Conservation (phyloP, 2,329 filamentous ascomycete genomes). For the Dactylellina parvicollis region DNA sequence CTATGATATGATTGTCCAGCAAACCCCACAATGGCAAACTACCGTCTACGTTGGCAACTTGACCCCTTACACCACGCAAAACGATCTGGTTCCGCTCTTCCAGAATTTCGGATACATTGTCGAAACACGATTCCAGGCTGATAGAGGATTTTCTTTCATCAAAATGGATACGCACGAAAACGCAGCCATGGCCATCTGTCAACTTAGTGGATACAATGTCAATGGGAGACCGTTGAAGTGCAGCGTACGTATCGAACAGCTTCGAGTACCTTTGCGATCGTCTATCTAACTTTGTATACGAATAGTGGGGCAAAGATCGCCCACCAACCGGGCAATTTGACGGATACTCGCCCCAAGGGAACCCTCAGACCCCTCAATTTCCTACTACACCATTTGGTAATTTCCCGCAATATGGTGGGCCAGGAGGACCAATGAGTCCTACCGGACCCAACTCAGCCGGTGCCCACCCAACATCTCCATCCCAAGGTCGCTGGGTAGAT, state of each 20-base stretch:
- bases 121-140: conserved; percentile 96
- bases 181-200: conserved; percentile 97
- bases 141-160: conserved; percentile 97
- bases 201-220: conserved; percentile 96
- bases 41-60: conserved; percentile 98
- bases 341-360: conserved; percentile 76
- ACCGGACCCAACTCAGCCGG: conserved; percentile 42
- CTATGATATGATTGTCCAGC: conserved; percentile 94
- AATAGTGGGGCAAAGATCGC: conserved; percentile 99
- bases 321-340: conserved; percentile 84
- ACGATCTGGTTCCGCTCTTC: conserved; percentile 96
- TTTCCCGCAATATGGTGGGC: conserved; percentile 93
- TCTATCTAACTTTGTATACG: conserved; percentile 47
- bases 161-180: conserved; percentile 99
- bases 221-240: conserved; percentile 97
- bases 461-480: conserved; percentile 48
- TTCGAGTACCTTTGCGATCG: neutral
- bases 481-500: conserved; percentile 43
- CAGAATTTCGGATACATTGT: conserved; percentile 98
- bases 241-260: conserved; percentile 78
- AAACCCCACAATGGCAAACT: conserved; percentile 97
- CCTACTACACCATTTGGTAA: conserved; percentile 81
- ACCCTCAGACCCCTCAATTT: conserved; percentile 77
- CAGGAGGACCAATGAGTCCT: conserved; percentile 68
- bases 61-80: conserved; percentile 96